Percentiles rank a stretch among this genome's conserved stretches.
Evolutionary conservation across 1,284 basidiomycete species (phyloP).

Genomic region (Lignosus rhinocerotis): DNA sequence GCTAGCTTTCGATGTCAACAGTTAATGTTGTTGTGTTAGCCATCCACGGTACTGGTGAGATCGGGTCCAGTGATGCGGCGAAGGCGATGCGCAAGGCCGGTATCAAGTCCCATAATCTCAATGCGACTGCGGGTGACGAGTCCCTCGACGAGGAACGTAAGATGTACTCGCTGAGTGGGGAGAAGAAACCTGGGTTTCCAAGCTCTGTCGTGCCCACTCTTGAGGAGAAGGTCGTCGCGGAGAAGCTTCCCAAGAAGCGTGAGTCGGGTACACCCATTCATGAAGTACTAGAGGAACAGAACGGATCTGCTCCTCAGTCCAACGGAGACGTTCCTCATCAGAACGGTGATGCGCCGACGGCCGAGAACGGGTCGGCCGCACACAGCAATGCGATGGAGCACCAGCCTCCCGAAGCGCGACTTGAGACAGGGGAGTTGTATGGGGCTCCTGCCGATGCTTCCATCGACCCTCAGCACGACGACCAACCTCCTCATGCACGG

Average conservation of each 20-base stretch:
- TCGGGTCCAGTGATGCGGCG: conserved; percentile 36
- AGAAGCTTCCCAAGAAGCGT: conserved; percentile 35
- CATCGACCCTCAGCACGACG: conserved; percentile 42
- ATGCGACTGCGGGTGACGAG: conserved; percentile 42
- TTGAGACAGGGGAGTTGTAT: conserved; percentile 44
- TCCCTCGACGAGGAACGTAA: conserved; percentile 52
- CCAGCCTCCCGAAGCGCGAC: conserved; percentile 38
- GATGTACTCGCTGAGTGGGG: conserved; percentile 54
- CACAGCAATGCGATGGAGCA: conserved; percentile 8
- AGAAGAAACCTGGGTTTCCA: conserved; percentile 59
- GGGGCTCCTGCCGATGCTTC: conserved; percentile 59
- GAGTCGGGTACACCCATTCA: conserved; percentile 39
- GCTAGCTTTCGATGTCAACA: background rate
- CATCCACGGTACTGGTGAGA: conserved; percentile 42
- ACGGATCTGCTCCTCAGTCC: conserved; percentile 6
- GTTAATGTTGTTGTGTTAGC: conserved; percentile 34
- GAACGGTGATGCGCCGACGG: conserved; percentile 4
- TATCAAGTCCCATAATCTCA: conserved; percentile 38
- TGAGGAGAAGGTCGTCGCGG: conserved; percentile 66
- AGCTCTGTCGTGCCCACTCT: conserved; percentile 69
- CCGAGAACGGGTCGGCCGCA: conserved; percentile 5
- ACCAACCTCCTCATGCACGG: conserved; percentile 46
- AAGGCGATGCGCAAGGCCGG: conserved; percentile 46
- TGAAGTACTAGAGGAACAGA: conserved; percentile 9
- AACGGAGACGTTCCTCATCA: background rate